These are phyloP conservation scores for Quercus alba DNA, from an alignment of 306 rosid species.

Conservation along the genomic window DNA sequence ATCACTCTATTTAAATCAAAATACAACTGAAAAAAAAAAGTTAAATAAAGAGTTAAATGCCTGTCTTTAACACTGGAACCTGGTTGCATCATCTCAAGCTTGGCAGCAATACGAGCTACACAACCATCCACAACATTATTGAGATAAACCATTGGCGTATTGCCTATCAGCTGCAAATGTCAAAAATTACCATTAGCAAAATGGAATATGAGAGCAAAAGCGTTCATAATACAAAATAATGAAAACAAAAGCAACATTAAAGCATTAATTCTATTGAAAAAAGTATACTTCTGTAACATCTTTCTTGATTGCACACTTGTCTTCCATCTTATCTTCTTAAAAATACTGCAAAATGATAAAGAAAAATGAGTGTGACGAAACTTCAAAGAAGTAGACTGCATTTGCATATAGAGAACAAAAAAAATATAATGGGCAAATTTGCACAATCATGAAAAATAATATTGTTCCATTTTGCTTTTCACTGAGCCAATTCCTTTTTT, in stretches of 20 bases:
- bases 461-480: no score
- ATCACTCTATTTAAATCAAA: no score
- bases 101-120: conserved; percentile 71
- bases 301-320: conserved; percentile 56
- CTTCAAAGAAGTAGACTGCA: no score
- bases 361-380: neutral
- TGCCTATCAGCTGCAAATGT: conserved; percentile 55
- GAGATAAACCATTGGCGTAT: conserved; percentile 75
- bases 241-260: neutral
- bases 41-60: conserved; percentile 2
- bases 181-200: neutral
- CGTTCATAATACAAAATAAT: no score
- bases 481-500: no score
- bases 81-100: conserved; percentile 74
- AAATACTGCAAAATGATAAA: neutral
- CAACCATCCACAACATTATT: conserved; percentile 71
- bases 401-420: no score
- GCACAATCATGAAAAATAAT: no score
- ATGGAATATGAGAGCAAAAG: neutral
- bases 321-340: conserved; percentile 43
- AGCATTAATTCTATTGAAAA: neutral
- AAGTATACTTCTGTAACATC: conserved; percentile 66
- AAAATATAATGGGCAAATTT: no score
- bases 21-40: no score
- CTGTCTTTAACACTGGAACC: conserved; percentile 82